Evolutionary conservation across 2,329 filamentous ascomycete species (phyloP).

Genomic region (Colletotrichum limetticola): DNA sequence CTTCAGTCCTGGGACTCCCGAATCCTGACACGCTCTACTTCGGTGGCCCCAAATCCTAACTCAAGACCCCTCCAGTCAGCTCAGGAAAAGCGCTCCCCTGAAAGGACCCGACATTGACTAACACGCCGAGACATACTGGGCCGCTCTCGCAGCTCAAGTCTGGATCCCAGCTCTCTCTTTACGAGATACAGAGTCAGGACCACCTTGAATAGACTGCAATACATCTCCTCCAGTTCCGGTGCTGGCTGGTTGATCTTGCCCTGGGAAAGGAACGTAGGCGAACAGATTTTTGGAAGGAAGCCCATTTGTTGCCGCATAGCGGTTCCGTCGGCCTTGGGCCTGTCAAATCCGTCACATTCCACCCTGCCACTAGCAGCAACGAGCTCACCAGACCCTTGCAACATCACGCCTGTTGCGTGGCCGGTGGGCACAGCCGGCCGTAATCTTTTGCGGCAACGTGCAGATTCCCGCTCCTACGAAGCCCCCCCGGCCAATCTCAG

Average conservation of each 20-base stretch:
- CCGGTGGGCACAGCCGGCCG: slow-evolving; percentile 26
- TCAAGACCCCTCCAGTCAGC: background rate
- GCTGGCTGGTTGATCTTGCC: background rate
- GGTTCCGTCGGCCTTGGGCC: slow-evolving; percentile 28
- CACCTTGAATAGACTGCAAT: background rate
- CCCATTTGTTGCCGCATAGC: slow-evolving; percentile 11
- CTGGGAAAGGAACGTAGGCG: slow-evolving; percentile 1
- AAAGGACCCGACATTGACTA: background rate
- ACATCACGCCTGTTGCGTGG: slow-evolving; percentile 28
- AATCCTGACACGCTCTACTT: background rate
- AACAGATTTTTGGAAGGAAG: slow-evolving; percentile 6
- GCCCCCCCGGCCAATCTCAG: slow-evolving; percentile 23
- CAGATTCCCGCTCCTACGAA: slow-evolving; percentile 36
- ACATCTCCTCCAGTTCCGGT: background rate
- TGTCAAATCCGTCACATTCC: slow-evolving; percentile 32
- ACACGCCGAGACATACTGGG: slow-evolving; percentile 7
- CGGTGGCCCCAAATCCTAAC: background rate
- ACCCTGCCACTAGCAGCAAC: slow-evolving; percentile 15
- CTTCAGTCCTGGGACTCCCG: too few relatives aligned
- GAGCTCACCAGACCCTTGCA: slow-evolving; percentile 20
- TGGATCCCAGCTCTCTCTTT: slow-evolving; percentile 8
- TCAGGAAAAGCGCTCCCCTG: background rate
- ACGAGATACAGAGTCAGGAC: background rate
- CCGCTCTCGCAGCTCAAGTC: slow-evolving; percentile 15
- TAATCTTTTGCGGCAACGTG: slow-evolving; percentile 38